Evolutionary conservation across 441 rosid genomes (phyloP).

Genomic region (Jatropha podagrica): DNA sequence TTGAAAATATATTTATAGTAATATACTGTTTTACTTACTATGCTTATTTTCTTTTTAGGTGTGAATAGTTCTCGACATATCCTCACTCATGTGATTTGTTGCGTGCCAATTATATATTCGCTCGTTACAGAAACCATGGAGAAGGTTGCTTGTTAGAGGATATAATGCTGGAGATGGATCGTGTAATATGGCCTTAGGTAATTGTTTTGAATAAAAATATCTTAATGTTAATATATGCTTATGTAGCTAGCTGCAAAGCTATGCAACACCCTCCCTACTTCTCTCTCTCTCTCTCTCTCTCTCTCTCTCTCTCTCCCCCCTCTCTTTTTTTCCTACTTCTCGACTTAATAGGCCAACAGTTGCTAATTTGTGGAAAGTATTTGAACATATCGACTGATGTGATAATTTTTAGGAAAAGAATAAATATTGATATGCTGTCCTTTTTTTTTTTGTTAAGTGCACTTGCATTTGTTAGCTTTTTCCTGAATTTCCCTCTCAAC

Average conservation of each 20-base stretch:
- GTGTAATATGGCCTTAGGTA: constrained; percentile 82
- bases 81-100: constrained; percentile 85
- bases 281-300: too few species aligned
- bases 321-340: too few species aligned
- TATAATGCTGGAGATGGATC: constrained; percentile 92
- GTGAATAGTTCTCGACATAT: constrained; percentile 93
- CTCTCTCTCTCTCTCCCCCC: too few species aligned
- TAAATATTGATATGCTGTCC: not conserved
- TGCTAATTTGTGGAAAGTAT: not conserved
- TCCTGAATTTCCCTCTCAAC: too few species aligned
- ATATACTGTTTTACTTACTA: constrained; percentile 9
- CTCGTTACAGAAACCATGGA: constrained; percentile 51
- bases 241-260: not conserved
- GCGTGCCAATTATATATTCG: constrained; percentile 73
- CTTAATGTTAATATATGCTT: not conserved
- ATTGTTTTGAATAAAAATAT: constrained; percentile 2
- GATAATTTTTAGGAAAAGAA: not conserved
- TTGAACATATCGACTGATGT: not conserved
- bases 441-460: too few species aligned
- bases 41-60: constrained; percentile 43
- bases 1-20: not conserved
- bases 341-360: not conserved
- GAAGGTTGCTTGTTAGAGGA: constrained; percentile 79
- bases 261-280: not conserved
- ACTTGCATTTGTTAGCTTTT: too few species aligned